Conservation (phyloP, 192 early-diverging fungal species). For the Linnemannia exigua region DNA sequence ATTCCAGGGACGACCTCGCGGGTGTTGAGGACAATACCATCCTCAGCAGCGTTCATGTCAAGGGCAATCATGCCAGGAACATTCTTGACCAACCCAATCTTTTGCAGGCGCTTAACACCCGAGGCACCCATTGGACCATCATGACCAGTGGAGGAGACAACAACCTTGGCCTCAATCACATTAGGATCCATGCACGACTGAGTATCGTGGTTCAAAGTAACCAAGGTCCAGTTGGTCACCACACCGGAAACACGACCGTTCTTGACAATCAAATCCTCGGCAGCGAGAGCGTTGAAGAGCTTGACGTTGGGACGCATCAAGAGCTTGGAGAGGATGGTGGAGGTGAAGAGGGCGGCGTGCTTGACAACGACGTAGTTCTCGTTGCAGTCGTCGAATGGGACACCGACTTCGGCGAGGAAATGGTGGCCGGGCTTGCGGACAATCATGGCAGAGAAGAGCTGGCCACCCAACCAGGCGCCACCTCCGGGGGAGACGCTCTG, state of each 20-base stretch:
- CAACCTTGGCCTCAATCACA: constrained; percentile 73
- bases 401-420: constrained; percentile 73
- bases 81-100: constrained; percentile 68
- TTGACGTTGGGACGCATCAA: constrained; percentile 74
- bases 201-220: constrained; percentile 69
- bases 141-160: constrained; percentile 77
- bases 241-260: constrained; percentile 72
- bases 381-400: constrained; percentile 78
- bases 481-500: constrained; percentile 78
- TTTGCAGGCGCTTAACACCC: constrained; percentile 74
- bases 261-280: constrained; percentile 79
- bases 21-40: constrained; percentile 74
- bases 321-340: constrained; percentile 77
- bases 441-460: constrained; percentile 80
- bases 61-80: constrained; percentile 73
- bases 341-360: constrained; percentile 82
- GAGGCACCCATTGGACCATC: constrained; percentile 80
- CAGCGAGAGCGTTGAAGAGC: constrained; percentile 83
- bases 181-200: constrained; percentile 83
- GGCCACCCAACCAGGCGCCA: constrained; percentile 82
- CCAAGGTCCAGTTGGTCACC: constrained; percentile 84
- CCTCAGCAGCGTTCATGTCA: constrained; percentile 80
- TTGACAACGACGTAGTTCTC: constrained; percentile 81
- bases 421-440: constrained; percentile 79
- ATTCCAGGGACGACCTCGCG: constrained; percentile 78